A percentile compares a stretch with the other conserved stretches of the same genome.
phyloP scores from a whole-genome alignment of 202 grass and related monocot genomes.

The Panicum hallii region DNA sequence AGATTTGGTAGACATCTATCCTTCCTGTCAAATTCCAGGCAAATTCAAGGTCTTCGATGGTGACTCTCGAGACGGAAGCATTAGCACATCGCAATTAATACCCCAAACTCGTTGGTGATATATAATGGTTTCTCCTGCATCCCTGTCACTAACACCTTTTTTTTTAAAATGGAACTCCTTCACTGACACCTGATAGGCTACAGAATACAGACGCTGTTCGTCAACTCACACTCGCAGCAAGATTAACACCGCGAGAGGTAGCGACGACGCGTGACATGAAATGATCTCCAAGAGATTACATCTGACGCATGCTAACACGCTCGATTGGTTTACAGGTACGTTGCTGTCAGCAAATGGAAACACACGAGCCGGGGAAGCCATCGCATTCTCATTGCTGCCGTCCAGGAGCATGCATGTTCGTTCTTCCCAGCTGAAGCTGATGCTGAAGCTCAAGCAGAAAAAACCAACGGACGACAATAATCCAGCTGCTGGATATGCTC shows the following conservation, averaged over 20 bases:
- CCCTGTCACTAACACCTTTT: neutral
- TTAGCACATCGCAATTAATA: neutral
- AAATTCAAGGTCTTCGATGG: neutral
- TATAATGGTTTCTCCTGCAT: neutral
- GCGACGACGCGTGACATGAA: neutral
- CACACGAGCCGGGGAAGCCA: neutral
- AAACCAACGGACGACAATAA: conserved; percentile 40
- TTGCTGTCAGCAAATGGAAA: conserved; percentile 6
- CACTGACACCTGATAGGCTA: no score
- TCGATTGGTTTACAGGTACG: neutral
- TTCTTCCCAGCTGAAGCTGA: neutral
- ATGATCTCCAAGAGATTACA: conserved; percentile 25
- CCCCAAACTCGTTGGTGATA: neutral
- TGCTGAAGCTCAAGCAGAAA: neutral
- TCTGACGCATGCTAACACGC: conserved; percentile 9
- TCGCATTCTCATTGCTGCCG: no score
- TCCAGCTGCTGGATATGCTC: neutral
- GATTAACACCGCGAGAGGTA: neutral
- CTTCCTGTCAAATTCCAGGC: neutral
- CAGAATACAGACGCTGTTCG: neutral
- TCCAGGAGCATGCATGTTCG: no score
- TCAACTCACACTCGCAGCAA: conserved; percentile 18
- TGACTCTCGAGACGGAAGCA: neutral
- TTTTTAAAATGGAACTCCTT: no score
- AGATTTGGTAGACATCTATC: neutral